phyloP scores from a whole-genome alignment of 345 rosid genomes.

The Noccaea bulbosa region DNA sequence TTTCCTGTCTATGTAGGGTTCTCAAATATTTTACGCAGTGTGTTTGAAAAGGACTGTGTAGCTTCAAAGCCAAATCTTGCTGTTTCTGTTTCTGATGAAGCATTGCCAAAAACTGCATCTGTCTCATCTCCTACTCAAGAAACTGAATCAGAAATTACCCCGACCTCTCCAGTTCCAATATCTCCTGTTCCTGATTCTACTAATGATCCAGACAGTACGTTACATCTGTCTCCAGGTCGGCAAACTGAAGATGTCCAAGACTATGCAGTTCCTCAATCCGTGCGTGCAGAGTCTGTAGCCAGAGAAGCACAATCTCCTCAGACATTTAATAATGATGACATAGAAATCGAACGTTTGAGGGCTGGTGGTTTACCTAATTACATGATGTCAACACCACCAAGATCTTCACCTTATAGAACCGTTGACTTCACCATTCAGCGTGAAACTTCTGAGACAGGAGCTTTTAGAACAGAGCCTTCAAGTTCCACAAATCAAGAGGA shows the following conservation, averaged over 20 bases:
- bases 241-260: conserved; percentile 32
- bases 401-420: conserved; percentile 51
- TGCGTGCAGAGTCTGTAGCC: conserved; percentile 36
- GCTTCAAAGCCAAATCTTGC: conserved; percentile 50
- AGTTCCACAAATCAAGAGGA: conserved; percentile 52
- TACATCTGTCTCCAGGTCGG: conserved; percentile 34
- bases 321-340: conserved; percentile 46
- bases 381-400: conserved; percentile 38
- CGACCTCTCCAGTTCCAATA: conserved; percentile 27
- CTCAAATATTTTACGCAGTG: conserved; percentile 49
- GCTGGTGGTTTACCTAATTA: conserved; percentile 44
- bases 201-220: conserved; percentile 15
- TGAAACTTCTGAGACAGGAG: conserved; percentile 45
- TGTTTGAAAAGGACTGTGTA: conserved; percentile 50
- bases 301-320: conserved; percentile 36
- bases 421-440: conserved; percentile 51
- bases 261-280: conserved; percentile 24
- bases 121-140: conserved; percentile 40
- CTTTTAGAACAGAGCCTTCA: conserved; percentile 49
- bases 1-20: conserved; percentile 48
- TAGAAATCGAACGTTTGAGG: conserved; percentile 57
- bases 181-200: conserved; percentile 22
- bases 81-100: conserved; percentile 44
- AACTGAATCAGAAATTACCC: conserved; percentile 31
- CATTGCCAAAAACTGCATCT: conserved; percentile 31